phyloP scores from a whole-genome alignment of 306 rosid species.

The Lathyrus tuberosus region DNA sequence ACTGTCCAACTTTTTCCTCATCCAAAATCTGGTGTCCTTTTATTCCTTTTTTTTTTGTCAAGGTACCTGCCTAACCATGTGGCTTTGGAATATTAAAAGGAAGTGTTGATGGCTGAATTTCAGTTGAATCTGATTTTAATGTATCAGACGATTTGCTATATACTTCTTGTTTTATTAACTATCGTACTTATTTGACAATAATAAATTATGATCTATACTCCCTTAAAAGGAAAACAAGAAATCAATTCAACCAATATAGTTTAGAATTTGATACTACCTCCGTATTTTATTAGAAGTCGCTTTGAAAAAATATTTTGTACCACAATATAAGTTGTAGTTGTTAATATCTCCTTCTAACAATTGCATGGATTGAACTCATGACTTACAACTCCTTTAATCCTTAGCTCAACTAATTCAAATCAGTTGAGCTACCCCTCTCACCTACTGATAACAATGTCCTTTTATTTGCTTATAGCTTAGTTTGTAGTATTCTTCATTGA shows the following conservation, averaged over 20 bases:
- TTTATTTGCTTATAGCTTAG: slow-evolving; percentile 21
- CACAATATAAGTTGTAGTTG: background rate
- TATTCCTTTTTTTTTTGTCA: slow-evolving; percentile 3
- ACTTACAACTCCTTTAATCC: no score
- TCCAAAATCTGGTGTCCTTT: slow-evolving; percentile 14
- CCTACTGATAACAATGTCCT: background rate
- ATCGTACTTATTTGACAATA: slow-evolving; percentile 2
- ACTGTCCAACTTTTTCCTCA: background rate
- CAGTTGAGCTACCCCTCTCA: no score
- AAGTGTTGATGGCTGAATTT: slow-evolving; percentile 19
- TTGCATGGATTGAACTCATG: background rate
- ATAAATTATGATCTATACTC: background rate
- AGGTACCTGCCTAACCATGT: background rate
- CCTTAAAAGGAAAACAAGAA: slow-evolving; percentile 18
- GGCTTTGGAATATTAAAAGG: slow-evolving; percentile 9
- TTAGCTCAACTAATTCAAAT: no score
- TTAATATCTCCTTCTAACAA: slow-evolving; percentile 17
- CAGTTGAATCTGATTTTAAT: slow-evolving; percentile 15
- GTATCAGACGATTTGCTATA: slow-evolving; percentile 9
- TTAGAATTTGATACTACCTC: no score
- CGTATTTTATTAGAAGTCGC: no score
- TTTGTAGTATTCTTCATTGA: slow-evolving; percentile 1
- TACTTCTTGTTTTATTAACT: background rate
- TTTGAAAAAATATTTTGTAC: no score
- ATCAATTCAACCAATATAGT: slow-evolving; percentile 1